These are phyloP conservation scores for Funneliformis mosseae DNA, from an alignment of 192 early-diverging fungal genomes.

Conservation along the genomic window DNA sequence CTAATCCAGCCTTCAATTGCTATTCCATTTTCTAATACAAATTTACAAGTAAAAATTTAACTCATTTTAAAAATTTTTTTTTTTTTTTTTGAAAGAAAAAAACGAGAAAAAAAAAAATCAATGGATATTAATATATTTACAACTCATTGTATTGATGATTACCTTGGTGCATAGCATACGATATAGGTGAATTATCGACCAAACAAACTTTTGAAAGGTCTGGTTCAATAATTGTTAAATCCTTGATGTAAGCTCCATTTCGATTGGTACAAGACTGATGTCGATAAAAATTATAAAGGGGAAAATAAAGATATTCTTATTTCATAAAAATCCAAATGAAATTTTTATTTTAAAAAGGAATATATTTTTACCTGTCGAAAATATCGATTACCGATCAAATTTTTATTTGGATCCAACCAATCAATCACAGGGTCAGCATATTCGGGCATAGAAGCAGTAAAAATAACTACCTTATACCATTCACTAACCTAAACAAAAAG, in stretches of 20 bases:
- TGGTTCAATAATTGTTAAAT: conserved; percentile 71
- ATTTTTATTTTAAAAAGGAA: background rate
- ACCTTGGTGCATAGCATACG: conserved; percentile 78
- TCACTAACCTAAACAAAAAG: conserved; percentile 62
- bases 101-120: no score
- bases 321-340: conserved; percentile 13
- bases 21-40: conserved; percentile 78
- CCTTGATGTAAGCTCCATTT: conserved; percentile 76
- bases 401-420: conserved; percentile 74
- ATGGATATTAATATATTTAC: background rate
- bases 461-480: conserved; percentile 91
- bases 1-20: conserved; percentile 86
- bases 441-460: conserved; percentile 89
- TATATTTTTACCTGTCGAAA: conserved; percentile 70
- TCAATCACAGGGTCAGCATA: conserved; percentile 96
- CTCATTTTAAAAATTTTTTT: background rate
- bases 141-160: background rate
- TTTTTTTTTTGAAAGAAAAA: no score
- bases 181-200: conserved; percentile 80
- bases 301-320: conserved; percentile 32
- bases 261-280: conserved; percentile 68
- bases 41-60: background rate
- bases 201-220: conserved; percentile 82
- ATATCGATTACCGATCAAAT: conserved; percentile 70
- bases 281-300: background rate